A percentile compares a stretch with the other conserved stretches of the same genome.
Conservation (phyloP, 2,329 filamentous ascomycete species). For the Aspergillus brunneoviolaceus region DNA sequence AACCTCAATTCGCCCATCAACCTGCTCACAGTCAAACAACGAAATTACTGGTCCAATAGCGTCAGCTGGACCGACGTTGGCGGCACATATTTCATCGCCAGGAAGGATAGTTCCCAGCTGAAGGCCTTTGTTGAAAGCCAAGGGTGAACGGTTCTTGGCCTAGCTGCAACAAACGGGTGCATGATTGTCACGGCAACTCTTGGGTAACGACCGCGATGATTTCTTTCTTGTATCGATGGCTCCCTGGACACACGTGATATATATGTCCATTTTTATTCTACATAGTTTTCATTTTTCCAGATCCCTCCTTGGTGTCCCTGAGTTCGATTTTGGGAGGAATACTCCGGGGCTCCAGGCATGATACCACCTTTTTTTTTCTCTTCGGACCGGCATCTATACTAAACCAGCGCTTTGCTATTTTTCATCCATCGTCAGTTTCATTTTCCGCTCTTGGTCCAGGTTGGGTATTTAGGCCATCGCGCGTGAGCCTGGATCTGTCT, state of each 20-base stretch:
- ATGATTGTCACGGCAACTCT: neutral
- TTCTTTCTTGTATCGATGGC: constrained; percentile 4
- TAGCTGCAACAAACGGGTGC: neutral
- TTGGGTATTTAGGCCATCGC: neutral
- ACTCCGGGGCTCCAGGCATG: constrained; percentile 10
- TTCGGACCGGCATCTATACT: constrained; percentile 7
- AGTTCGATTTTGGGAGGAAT: constrained; percentile 7
- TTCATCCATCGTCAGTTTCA: neutral
- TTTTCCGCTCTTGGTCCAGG: neutral
- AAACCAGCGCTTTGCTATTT: neutral
- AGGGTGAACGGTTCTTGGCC: constrained; percentile 17
- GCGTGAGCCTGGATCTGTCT: neutral
- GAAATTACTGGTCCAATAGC: constrained; percentile 65
- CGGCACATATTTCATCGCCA: constrained; percentile 86
- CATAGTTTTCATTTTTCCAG: neutral
- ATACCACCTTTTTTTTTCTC: constrained; percentile 19
- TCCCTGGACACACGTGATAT: neutral
- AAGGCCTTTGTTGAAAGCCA: constrained; percentile 47
- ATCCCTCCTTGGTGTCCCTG: neutral
- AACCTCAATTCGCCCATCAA: constrained; percentile 81
- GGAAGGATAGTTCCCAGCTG: constrained; percentile 63
- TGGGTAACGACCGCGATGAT: constrained; percentile 2
- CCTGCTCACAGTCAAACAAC: constrained; percentile 72
- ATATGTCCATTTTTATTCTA: neutral
- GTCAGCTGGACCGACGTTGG: constrained; percentile 90